phyloP scores from a whole-genome alignment of 352 stramenopile genomes.

The Pythium brachiatum region DNA sequence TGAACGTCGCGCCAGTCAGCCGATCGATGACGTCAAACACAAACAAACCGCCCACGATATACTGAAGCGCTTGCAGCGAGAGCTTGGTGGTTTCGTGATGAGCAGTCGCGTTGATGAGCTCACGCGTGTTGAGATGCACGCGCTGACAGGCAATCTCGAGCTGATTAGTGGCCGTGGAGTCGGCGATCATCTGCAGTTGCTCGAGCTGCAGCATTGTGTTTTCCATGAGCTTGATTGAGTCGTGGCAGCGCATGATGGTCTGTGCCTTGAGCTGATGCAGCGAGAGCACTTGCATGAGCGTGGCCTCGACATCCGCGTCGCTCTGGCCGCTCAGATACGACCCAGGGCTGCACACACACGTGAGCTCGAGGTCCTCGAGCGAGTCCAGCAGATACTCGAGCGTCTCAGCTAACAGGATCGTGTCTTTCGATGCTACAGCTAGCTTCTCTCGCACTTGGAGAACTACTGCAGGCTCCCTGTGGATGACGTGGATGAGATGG shows the following conservation, averaged over 20 bases:
- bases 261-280: constrained; percentile 86
- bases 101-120: constrained; percentile 79
- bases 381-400: constrained; percentile 95
- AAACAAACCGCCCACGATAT: constrained; percentile 91
- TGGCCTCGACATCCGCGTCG: constrained; percentile 41
- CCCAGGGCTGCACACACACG: constrained; percentile 32
- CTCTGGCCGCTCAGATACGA: constrained; percentile 19
- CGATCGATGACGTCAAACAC: constrained; percentile 95
- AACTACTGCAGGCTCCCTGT: constrained; percentile 83
- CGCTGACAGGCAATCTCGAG: constrained; percentile 86
- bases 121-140: constrained; percentile 88
- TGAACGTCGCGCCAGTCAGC: constrained; percentile 91
- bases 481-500: constrained; percentile 84
- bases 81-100: constrained; percentile 61
- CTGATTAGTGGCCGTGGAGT: constrained; percentile 89
- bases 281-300: constrained; percentile 92
- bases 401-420: constrained; percentile 95
- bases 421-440: constrained; percentile 90
- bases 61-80: constrained; percentile 88
- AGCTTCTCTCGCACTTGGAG: constrained; percentile 90
- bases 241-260: constrained; percentile 91
- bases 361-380: constrained; percentile 84
- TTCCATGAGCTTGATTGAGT: constrained; percentile 95
- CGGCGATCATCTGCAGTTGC: constrained; percentile 92
- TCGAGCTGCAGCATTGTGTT: constrained; percentile 92